phyloP scores from a whole-genome alignment of 768 basidiomycete genomes.

The Hirschioporus abietinus region DNA sequence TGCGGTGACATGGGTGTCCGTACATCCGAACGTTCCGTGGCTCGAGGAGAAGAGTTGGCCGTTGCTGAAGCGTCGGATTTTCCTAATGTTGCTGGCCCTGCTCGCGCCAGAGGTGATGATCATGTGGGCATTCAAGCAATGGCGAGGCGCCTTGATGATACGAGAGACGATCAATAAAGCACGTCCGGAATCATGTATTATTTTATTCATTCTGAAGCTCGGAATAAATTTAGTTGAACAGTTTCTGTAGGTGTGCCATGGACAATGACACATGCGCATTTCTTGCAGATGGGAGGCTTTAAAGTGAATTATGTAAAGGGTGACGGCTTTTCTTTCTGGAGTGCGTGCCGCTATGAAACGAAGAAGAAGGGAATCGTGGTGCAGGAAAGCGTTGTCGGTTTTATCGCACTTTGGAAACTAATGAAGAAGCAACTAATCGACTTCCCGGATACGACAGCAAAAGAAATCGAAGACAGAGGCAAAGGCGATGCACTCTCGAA shows the following conservation, averaged over 20 bases:
- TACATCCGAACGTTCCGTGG: slow-evolving; percentile 27
- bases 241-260: neutral
- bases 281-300: slow-evolving; percentile 8
- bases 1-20: slow-evolving; percentile 24
- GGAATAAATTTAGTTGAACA: neutral
- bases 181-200: neutral
- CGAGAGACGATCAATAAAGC: neutral
- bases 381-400: neutral
- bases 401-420: neutral
- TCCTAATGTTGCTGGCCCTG: slow-evolving; percentile 20
- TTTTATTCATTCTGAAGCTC: neutral
- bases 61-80: slow-evolving; percentile 11
- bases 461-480: neutral
- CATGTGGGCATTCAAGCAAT: slow-evolving; percentile 1
- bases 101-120: slow-evolving; percentile 26
- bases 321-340: neutral
- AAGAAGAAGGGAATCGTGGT: neutral
- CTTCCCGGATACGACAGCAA: neutral
- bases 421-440: neutral
- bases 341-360: neutral
- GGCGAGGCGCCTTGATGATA: neutral
- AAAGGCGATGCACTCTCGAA: neutral
- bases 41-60: slow-evolving; percentile 11
- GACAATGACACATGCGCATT: slow-evolving; percentile 8
- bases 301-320: neutral